Conservation (phyloP, 768 basidiomycete genomes). For the Omphalotus guepiniiformis region DNA sequence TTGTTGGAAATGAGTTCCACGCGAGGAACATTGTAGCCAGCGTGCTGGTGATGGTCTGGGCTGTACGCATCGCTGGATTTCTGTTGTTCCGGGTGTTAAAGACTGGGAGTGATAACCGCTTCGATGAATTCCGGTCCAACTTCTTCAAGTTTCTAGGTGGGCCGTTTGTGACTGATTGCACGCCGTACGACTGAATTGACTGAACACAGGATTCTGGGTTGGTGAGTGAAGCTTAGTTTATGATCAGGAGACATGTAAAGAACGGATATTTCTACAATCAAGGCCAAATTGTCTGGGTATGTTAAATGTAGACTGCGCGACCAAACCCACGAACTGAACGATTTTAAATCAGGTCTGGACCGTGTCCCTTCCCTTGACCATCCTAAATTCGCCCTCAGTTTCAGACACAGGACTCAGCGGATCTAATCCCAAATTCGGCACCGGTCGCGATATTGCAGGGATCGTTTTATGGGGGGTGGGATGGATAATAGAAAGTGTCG, state of each 20-base stretch:
- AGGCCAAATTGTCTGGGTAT: constrained; percentile 61
- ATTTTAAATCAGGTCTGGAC: constrained; percentile 42
- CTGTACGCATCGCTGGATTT: constrained; percentile 56
- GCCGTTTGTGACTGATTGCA: constrained; percentile 8
- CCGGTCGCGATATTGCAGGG: constrained; percentile 58
- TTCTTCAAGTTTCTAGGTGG: constrained; percentile 62
- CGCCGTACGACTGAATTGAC: neutral
- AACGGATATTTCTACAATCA: constrained; percentile 5
- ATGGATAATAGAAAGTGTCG: constrained; percentile 49
- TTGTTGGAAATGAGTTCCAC: constrained; percentile 57
- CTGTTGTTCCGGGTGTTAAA: constrained; percentile 67
- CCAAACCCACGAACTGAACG: constrained; percentile 6
- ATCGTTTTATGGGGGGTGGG: constrained; percentile 59
- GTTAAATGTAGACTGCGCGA: constrained; percentile 4
- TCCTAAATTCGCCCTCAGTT: constrained; percentile 65
- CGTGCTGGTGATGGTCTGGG: constrained; percentile 67
- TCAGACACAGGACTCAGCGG: constrained; percentile 41
- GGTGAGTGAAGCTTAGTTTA: constrained; percentile 24
- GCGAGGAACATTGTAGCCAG: constrained; percentile 54
- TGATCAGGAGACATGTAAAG: neutral
- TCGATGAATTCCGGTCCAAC: constrained; percentile 61
- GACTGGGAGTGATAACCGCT: constrained; percentile 60
- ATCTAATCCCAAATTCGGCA: constrained; percentile 56
- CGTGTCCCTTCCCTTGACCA: constrained; percentile 58
- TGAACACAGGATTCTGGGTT: constrained; percentile 46